Evolutionary conservation across 1,139 yeast species (phyloP), one percentile per base, ranked within the genome.

Genomic region (Blastobotrys illinoisensis): DNA sequence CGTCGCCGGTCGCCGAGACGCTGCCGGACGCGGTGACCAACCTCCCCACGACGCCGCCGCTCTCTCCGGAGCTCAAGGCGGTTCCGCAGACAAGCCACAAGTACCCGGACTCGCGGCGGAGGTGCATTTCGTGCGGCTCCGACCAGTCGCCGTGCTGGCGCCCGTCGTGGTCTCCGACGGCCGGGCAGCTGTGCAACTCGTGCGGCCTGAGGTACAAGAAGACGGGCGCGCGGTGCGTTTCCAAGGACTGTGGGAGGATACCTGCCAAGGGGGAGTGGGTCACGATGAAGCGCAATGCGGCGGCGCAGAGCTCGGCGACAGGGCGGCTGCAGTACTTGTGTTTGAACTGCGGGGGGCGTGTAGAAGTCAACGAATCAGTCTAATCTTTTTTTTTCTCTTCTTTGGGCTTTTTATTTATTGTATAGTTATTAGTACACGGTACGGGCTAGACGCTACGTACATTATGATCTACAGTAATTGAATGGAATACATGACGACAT

Each of bases 121-220:
- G 81, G 56, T 93, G 99, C 69, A 85, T 93, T 32, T 88, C 97
- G 4, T 93, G 99, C 72, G 90, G 91, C 11, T 83, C 95, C 0
- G 88, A 85, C 60, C 95, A 87, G 63, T 88, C 96, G 11, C 99
- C 99, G 9, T 93, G 99, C 71, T 93, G 99, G 99, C 81, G 99
- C 68, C 99, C 99, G 1, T 86, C 96, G 6, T 93, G 99, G 99
- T 84, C 95, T 2, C 71, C 78, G 19, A 79, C 83, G 64, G 89
- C 86, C 58, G 98, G 97, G 14, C 98, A 91, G 72, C 78, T 93
- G 64, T 93, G 99, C 75, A 93, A 93, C 69, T 88, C 97, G 1
- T 93, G 99, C 73, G 99, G 99, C 1, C 77, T 93, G 64, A 78
- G 99, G 61, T 93, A 88, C 74, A 90, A 93, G 71, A 93, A 93